Base-by-base conservation (phyloP, 495 filamentous ascomycete genomes). In the Parathielavia appendiculata region DNA sequence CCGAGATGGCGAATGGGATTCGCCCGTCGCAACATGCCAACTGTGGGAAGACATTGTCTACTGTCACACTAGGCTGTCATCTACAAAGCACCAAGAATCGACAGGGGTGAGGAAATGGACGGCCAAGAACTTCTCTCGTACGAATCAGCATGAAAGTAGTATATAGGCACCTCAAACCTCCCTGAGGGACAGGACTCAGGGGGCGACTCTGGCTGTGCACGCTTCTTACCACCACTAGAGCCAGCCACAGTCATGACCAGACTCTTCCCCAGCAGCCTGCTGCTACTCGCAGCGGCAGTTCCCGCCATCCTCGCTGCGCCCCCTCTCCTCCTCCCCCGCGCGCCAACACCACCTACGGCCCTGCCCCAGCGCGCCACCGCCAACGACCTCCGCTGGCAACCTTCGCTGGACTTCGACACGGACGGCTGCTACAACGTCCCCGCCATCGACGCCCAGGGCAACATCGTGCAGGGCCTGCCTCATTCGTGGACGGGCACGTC, bases 351-450 rank as follows among this genome's bases (percentile, higher is more conserved):
- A 2, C 68, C 68, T 1, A 58, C 64, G 0, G 75, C 75, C 6
- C 70, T 77, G 26, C 74, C 75, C 4, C 67, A 74, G 51, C 66
- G 63, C 17, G 73, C 74, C 14, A 75, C 74, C 8, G 64, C 66
- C 48, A 63, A 68, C 51, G 75, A 77, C 65, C 66, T 75, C 43
- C 66, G 67, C 22, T 78, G 65, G 61, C 75, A 78, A 56, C 75
- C 75, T 10, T 63, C 69, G 1, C 68, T 78, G 58, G 75, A 78
- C 61, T 78, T 75, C 54, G 75, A 78, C 61, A 73, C 66, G 1
- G 75, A 78, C 49, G 67, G 75, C 13, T 78, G 75, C 64, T 78
- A 78, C 62, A 76, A 76, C 64, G 73, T 74, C 8, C 74, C 75
- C 1, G 75, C 74, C 45, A 75, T 78, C 54, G 63, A 54, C 43